These are phyloP conservation scores for Laguncularia racemosa DNA, from an alignment of 345 rosid genomes.

Conservation along the genomic window DNA sequence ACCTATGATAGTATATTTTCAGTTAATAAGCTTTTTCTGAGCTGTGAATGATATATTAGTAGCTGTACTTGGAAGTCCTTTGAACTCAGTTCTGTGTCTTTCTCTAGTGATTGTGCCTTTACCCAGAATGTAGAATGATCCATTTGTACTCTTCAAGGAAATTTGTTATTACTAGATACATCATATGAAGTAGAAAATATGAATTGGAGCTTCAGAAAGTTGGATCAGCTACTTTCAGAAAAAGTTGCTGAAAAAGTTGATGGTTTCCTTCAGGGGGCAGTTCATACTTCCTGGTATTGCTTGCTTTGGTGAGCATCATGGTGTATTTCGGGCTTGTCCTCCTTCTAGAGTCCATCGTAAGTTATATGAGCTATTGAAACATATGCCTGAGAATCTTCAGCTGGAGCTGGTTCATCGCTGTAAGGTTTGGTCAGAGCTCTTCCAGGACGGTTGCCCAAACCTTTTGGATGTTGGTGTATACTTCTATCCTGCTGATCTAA, in stretches of 20 bases:
- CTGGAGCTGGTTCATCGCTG: conserved; percentile 36
- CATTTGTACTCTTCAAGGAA: too few species aligned
- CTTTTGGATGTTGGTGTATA: conserved; percentile 40
- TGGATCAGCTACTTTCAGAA: neutral
- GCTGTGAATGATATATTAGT: too few species aligned
- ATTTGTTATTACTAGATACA: too few species aligned
- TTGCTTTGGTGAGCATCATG: conserved; percentile 20
- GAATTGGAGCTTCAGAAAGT: too few species aligned
- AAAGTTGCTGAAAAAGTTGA: conserved; percentile 8
- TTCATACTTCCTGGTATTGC: conserved; percentile 31
- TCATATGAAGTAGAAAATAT: too few species aligned
- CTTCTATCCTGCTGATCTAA: conserved; percentile 37
- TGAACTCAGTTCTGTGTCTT: too few species aligned
- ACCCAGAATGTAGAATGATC: too few species aligned
- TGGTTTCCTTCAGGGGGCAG: conserved; percentile 37
- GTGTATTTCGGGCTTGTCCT: conserved; percentile 41
- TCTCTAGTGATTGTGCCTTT: too few species aligned
- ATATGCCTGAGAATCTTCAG: conserved; percentile 37
- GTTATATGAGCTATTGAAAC: conserved; percentile 33
- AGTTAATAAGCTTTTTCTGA: too few species aligned
- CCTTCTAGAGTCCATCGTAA: conserved; percentile 28
- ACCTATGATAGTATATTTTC: too few species aligned
- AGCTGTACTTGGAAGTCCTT: too few species aligned
- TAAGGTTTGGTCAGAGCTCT: conserved; percentile 18
- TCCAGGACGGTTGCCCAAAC: conserved; percentile 25